phyloP scores from a whole-genome alignment of 139 green algal species.

The Volvox reticuliferus region DNA sequence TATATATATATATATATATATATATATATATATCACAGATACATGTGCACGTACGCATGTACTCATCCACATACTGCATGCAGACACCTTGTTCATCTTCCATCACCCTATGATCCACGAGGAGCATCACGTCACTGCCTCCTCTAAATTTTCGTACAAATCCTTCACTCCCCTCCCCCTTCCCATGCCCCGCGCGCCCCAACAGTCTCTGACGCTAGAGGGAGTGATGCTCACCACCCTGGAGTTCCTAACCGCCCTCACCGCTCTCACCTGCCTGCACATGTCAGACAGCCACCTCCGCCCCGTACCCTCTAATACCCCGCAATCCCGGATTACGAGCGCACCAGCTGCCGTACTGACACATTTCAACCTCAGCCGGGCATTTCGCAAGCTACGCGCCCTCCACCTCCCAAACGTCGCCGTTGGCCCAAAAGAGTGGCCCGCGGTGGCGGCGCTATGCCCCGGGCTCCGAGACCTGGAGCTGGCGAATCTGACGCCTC shows the following conservation, averaged over 20 bases:
- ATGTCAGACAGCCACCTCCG: background rate
- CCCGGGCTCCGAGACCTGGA: constrained; percentile 12
- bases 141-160: too few species aligned
- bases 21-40: too few species aligned
- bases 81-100: too few species aligned
- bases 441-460: background rate
- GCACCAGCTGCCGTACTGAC: background rate
- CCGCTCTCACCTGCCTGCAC: constrained; percentile 3
- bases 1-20: too few species aligned
- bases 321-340: background rate
- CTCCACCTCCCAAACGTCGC: constrained; percentile 8
- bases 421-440: background rate
- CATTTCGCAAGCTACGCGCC: background rate
- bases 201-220: background rate
- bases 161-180: background rate
- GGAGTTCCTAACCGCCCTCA: background rate
- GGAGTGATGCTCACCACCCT: background rate
- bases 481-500: background rate
- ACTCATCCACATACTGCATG: too few species aligned
- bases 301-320: background rate
- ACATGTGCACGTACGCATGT: too few species aligned
- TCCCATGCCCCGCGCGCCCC: background rate
- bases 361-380: background rate
- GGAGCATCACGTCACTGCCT: too few species aligned
- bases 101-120: too few species aligned